Conservation (phyloP, 306 rosid species). For the Carpinus fangiana region DNA sequence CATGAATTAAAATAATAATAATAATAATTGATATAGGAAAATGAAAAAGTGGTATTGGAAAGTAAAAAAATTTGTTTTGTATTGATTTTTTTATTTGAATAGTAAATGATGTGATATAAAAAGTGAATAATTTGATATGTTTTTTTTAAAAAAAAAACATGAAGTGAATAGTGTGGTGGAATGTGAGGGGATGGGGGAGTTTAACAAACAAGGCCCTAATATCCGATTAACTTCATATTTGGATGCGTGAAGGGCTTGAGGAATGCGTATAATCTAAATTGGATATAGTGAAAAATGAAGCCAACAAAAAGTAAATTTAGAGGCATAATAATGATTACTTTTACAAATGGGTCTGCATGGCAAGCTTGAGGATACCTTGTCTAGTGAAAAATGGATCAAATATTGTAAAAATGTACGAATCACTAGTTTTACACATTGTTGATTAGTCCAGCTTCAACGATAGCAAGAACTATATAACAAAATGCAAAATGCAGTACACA, state of each 20-base stretch:
- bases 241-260: background rate
- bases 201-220: background rate
- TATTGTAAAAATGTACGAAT: background rate
- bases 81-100: no score
- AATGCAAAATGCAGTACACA: slow-evolving; percentile 12
- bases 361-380: background rate
- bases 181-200: no score
- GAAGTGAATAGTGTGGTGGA: no score
- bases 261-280: background rate
- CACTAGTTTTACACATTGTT: background rate
- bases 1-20: no score
- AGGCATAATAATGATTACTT: background rate
- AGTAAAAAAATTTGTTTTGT: no score
- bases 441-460: background rate
- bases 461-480: background rate
- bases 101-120: no score
- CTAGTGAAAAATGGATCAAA: background rate
- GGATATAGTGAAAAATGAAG: background rate
- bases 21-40: no score
- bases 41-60: no score
- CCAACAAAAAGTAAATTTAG: background rate
- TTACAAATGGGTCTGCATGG: background rate
- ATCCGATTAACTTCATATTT: background rate
- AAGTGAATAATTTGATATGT: no score
- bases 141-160: no score